These are phyloP conservation scores for Phytophthora palmivora DNA, from an alignment of 352 stramenopile species.

Conservation along the genomic window DNA sequence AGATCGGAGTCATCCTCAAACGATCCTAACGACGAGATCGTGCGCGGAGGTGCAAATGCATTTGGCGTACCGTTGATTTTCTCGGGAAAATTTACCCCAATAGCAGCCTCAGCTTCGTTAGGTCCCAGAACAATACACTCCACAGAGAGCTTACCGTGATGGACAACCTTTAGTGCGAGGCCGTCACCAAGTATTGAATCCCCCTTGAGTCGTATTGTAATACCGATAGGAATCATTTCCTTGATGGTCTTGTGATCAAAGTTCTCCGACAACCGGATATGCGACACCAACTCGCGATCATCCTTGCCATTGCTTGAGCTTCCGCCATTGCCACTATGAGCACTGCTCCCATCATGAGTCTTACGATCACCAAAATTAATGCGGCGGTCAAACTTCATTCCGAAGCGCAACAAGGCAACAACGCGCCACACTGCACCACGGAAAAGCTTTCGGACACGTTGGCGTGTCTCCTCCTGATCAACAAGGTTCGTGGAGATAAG, in stretches of 20 bases:
- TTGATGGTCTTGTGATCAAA: slow-evolving; percentile 93
- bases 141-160: slow-evolving; percentile 86
- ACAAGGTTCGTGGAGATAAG: slow-evolving; percentile 90
- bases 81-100: neutral
- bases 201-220: slow-evolving; percentile 81
- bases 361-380: slow-evolving; percentile 82
- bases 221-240: slow-evolving; percentile 88
- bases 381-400: slow-evolving; percentile 88
- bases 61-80: slow-evolving; percentile 21
- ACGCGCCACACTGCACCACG: slow-evolving; percentile 87
- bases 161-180: slow-evolving; percentile 79
- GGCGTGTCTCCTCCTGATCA: slow-evolving; percentile 83
- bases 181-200: slow-evolving; percentile 82
- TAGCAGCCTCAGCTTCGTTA: slow-evolving; percentile 37
- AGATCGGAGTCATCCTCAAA: slow-evolving; percentile 47
- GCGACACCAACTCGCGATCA: slow-evolving; percentile 63
- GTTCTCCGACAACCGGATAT: slow-evolving; percentile 88
- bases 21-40: slow-evolving; percentile 45
- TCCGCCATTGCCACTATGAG: slow-evolving; percentile 15
- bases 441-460: slow-evolving; percentile 85
- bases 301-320: slow-evolving; percentile 30
- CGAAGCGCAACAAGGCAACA: slow-evolving; percentile 87
- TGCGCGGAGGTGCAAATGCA: slow-evolving; percentile 40
- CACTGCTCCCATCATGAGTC: slow-evolving; percentile 30
- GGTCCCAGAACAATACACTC: slow-evolving; percentile 81